phyloP scores from a whole-genome alignment of 129 eudicot genomes.

The Glebionis coronaria region DNA sequence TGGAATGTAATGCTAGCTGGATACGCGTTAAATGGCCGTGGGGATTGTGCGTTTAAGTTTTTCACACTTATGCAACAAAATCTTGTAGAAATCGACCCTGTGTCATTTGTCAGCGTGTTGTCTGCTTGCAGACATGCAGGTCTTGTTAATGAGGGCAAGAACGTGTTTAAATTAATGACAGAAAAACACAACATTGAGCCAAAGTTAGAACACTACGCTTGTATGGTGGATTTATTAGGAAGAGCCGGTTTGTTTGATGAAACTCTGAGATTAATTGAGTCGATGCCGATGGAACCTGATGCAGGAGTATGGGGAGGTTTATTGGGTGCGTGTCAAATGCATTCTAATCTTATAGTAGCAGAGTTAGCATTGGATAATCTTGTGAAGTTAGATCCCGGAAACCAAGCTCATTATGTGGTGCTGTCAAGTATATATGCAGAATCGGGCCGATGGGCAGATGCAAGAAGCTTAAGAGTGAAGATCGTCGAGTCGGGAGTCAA shows the following conservation, averaged over 20 bases:
- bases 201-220: constrained; percentile 61
- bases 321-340: constrained; percentile 66
- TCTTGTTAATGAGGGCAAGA: constrained; percentile 50
- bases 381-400: constrained; percentile 49
- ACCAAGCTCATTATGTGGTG: constrained; percentile 62
- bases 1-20: constrained; percentile 75
- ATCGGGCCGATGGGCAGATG: constrained; percentile 60
- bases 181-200: constrained; percentile 45
- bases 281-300: constrained; percentile 65
- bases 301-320: constrained; percentile 73
- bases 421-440: constrained; percentile 59
- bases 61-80: constrained; percentile 50
- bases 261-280: constrained; percentile 38
- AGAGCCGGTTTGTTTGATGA: constrained; percentile 61
- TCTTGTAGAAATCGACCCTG: constrained; percentile 50
- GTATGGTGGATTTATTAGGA: constrained; percentile 70
- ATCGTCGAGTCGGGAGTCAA: constrained; percentile 37
- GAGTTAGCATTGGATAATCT: constrained; percentile 53
- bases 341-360: constrained; percentile 54
- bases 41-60: constrained; percentile 36
- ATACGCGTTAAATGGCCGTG: constrained; percentile 56
- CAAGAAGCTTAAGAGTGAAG: constrained; percentile 48
- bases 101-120: constrained; percentile 53
- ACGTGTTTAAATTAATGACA: constrained; percentile 39
- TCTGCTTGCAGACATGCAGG: constrained; percentile 74